Evolutionary conservation across 176 grass and related monocot species (phyloP).

Genomic region (Zizania latifolia): DNA sequence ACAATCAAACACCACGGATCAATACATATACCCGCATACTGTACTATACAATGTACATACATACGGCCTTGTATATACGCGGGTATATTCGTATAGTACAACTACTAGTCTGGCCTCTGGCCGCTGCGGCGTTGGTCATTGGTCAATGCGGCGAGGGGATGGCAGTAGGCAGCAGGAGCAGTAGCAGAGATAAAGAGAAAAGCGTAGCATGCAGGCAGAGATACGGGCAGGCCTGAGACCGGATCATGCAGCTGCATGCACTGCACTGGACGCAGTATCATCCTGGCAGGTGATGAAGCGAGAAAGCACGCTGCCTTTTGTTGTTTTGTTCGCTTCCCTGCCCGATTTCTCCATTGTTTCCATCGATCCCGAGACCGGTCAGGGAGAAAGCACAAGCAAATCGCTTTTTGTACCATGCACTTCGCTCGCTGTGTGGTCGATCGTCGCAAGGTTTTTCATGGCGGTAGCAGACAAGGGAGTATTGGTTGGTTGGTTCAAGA

Average conservation of each 20-base stretch:
- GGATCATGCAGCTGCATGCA: too few relatives aligned
- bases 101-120: background rate
- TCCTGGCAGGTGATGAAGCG: background rate
- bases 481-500: too few relatives aligned
- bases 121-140: background rate
- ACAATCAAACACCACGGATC: too few relatives aligned
- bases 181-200: constrained; percentile 18
- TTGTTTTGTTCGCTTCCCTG: background rate
- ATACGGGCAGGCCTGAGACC: constrained; percentile 29
- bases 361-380: constrained; percentile 13
- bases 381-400: background rate
- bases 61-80: background rate
- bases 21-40: background rate
- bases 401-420: too few relatives aligned
- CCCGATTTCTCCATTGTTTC: background rate
- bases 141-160: background rate
- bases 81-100: background rate
- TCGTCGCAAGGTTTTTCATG: too few relatives aligned
- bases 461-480: too few relatives aligned
- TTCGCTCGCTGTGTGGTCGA: too few relatives aligned
- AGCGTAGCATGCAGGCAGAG: background rate
- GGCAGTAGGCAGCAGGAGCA: background rate
- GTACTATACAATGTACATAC: background rate
- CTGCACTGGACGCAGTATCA: too few relatives aligned
- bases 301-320: constrained; percentile 26